phyloP scores from a whole-genome alignment of 495 filamentous ascomycete genomes.

The Viridothelium virens region DNA sequence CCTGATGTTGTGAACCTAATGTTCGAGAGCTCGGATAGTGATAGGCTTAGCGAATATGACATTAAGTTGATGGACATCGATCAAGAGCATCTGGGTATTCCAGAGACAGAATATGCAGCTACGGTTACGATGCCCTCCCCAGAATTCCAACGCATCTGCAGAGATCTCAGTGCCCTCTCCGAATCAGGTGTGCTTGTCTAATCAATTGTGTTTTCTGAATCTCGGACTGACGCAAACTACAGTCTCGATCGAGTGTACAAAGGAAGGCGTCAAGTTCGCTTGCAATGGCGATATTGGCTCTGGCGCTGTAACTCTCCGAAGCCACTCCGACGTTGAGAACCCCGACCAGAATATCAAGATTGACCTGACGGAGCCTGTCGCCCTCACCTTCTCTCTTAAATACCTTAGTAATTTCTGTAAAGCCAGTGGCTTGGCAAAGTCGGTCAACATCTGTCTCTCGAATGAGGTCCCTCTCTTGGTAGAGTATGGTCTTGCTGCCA shows the following conservation, averaged over 20 bases:
- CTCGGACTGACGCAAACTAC: conserved; percentile 11
- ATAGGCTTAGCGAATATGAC: conserved; percentile 94
- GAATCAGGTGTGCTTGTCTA: conserved; percentile 65
- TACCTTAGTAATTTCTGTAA: conserved; percentile 99
- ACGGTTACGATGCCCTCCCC: conserved; percentile 78
- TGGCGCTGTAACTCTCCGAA: conserved; percentile 83
- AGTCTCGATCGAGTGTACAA: conserved; percentile 94
- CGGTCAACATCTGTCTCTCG: conserved; percentile 85
- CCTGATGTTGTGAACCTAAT: conserved; percentile 91
- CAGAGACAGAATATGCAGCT: conserved; percentile 94
- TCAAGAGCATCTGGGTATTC: conserved; percentile 97
- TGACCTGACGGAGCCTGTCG: conserved; percentile 81
- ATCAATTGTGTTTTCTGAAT: neutral
- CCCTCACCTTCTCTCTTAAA: conserved; percentile 97
- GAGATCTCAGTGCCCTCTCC: conserved; percentile 80
- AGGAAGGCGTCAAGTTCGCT: conserved; percentile 96
- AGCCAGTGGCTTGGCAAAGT: conserved; percentile 71
- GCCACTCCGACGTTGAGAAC: conserved; percentile 87
- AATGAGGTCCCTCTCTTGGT: conserved; percentile 95
- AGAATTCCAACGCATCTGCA: conserved; percentile 93
- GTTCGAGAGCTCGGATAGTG: conserved; percentile 85
- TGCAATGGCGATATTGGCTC: conserved; percentile 92
- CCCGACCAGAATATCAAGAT: conserved; percentile 79
- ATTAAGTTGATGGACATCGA: conserved; percentile 99
- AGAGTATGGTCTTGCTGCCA: conserved; percentile 73